Evolutionary conservation across 345 rosid species (phyloP).

Genomic region (Murraya paniculata): DNA sequence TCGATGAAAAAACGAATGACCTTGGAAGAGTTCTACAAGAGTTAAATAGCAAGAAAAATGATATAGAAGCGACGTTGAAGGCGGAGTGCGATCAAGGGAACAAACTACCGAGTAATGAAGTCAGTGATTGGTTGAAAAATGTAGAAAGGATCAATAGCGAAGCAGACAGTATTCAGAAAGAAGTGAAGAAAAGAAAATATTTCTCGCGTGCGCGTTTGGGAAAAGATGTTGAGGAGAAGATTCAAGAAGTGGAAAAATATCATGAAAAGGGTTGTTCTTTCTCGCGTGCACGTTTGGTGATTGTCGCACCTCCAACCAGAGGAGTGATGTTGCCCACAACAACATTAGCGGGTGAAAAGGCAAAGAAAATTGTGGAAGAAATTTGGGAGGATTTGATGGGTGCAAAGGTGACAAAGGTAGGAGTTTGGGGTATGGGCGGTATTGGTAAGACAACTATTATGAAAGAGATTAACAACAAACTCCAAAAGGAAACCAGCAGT

Average conservation of each 20-base stretch:
- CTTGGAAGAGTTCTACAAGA: not conserved
- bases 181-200: not conserved
- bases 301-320: not conserved
- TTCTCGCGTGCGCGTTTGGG: not conserved
- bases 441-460: too few relatives aligned
- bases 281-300: not conserved
- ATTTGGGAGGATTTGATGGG: too few relatives aligned
- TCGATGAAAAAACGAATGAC: rapidly evolving
- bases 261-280: not conserved
- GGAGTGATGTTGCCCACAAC: not conserved
- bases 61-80: not conserved
- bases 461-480: too few relatives aligned
- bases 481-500: rapidly evolving
- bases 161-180: not conserved
- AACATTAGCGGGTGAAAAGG: not conserved
- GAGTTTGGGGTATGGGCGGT: too few relatives aligned
- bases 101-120: not conserved
- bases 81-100: not conserved
- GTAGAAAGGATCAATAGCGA: not conserved
- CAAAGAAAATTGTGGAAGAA: too few relatives aligned
- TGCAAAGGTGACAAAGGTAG: too few relatives aligned
- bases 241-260: not conserved
- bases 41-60: not conserved
- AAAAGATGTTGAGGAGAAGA: too few relatives aligned
- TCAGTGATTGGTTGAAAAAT: not conserved